Base-by-base conservation (phyloP, 495 filamentous ascomycete genomes). In the Pseudomonodictys pantanalensis region DNA sequence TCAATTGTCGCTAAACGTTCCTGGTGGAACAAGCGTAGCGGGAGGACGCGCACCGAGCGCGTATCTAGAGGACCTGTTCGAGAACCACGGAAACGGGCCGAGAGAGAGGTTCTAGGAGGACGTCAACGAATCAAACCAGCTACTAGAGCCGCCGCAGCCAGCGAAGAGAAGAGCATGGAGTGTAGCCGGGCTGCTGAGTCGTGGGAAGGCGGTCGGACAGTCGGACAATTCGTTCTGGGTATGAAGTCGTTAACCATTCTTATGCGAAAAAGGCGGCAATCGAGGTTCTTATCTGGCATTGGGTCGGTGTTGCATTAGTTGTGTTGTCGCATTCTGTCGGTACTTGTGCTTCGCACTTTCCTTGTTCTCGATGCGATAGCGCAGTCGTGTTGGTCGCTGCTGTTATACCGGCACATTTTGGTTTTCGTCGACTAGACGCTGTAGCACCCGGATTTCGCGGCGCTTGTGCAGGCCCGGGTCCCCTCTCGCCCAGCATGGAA, bases 61-160 rank as follows among this genome's bases (percentile, higher is more conserved):
- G 39, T 96, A 92, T 69, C 73, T 98, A 39, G 92, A 98, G 56
- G 93, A 97, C 76, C 67, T 98, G 56, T 88, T 98, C 69, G 91
- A 92, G 68, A 84, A 76, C 58, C 84, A 86, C 69, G 71, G 68
- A 11, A 66, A 65, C 46, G 72, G 70, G 54, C 69, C 69, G 25
- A 60, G 66, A 64, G 69, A 72, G 50, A 43, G 69, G 56, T 72
- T 65, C 50, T 67, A 56, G 52, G 18, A 24, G 24, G 6, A n/a
- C n/a, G n/a, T n/a, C n/a, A 38, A n/a, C n/a, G 9, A n/a, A 8
- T 38, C 33, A 9, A 9, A 24, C 20, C 18, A 22, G 4, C 43
- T 22, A 15, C 2, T 24, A 2, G 12, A 39, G 6, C 22, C 22
- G 9, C 15, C 30, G 33, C 29, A 10, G 22, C 18, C 15, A 25